Evolutionary conservation across 192 early-diverging fungal genomes (phyloP), one percentile per base, ranked within the genome.

Genomic region (Geranomyces variabilis): DNA sequence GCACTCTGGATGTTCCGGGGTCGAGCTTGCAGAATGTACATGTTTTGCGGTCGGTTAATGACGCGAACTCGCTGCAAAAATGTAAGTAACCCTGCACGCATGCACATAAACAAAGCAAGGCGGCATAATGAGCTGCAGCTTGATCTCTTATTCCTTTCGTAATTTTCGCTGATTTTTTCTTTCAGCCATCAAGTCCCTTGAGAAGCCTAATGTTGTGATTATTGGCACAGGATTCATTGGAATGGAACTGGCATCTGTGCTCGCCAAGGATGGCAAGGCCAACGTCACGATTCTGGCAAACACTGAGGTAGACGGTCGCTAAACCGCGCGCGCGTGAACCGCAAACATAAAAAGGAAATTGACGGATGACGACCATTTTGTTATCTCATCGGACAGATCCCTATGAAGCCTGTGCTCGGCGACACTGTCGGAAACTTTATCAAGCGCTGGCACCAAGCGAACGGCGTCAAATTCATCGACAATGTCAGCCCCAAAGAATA

Each of bases 201-300:
- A 66, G 22, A 81, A 81, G 67, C 84, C 84, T 24, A 81, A 80
- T 36, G 66, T 89, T 9, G 84, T 86, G 10, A 76, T 89, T 55
- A 75, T 89, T 49, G 87, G 87, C 0, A 85, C 86, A 36, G 79
- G 79, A 30, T 89, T 87, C 66, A 87, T 89, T 72, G 86, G 87
- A 15, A 80, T 89, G 84, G 87, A 89, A 67, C 58, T 83, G 9
- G 86, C 84, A 10, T 51, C 83, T 13, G 69, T 84, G 24, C 71
- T 80, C 19, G 73, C 79, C 0, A 76, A 80, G 67, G 69, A 75
- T 31, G 73, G 65, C 3, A 76, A 74, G n/a, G 83, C 85, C n/a
- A 80, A 81, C 6, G 84, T 89, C 1, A 76, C 62, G 12, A 41
- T 63, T 34, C 12, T 63, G 1, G 62, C 24, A 0, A 63, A 26